Conservation (phyloP, 192 early-diverging fungal species). For the Dissophora globulifera region DNA sequence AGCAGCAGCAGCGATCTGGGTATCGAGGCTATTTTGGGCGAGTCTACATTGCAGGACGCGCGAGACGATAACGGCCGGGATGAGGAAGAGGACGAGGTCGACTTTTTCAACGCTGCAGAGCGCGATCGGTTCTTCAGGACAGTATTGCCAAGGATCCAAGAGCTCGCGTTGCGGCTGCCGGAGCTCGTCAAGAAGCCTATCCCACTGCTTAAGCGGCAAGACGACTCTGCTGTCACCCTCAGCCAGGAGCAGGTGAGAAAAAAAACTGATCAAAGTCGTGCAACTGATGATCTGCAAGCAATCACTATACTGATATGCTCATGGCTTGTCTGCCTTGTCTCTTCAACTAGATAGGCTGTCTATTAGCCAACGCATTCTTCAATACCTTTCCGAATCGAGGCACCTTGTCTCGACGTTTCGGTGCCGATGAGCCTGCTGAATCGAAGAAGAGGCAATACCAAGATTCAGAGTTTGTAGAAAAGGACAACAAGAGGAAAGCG, state of each 20-base stretch:
- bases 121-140: conserved; percentile 25
- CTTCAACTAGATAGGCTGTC: conserved; percentile 38
- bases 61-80: not conserved
- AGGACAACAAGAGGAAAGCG: not conserved
- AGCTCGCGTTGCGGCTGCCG: conserved; percentile 30
- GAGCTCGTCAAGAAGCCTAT: conserved; percentile 45
- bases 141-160: conserved; percentile 33
- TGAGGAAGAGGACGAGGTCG: not conserved
- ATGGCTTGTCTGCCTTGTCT: too few relatives aligned
- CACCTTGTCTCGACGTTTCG: not conserved
- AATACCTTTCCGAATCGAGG: conserved; percentile 32
- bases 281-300: too few relatives aligned
- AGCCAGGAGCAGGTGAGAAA: conserved; percentile 43
- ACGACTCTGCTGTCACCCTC: conserved; percentile 36
- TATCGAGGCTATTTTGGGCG: too few relatives aligned
- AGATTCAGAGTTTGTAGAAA: not conserved
- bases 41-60: too few relatives aligned
- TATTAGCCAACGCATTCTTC: conserved; percentile 48
- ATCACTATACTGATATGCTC: too few relatives aligned
- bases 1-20: too few relatives aligned
- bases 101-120: conserved; percentile 25
- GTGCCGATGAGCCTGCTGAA: not conserved
- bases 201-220: conserved; percentile 29
- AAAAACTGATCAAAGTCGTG: too few relatives aligned
- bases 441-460: not conserved